Evolutionary conservation across 495 filamentous ascomycete species (phyloP).

Genomic region (Pseudomonodictys pantanalensis): DNA sequence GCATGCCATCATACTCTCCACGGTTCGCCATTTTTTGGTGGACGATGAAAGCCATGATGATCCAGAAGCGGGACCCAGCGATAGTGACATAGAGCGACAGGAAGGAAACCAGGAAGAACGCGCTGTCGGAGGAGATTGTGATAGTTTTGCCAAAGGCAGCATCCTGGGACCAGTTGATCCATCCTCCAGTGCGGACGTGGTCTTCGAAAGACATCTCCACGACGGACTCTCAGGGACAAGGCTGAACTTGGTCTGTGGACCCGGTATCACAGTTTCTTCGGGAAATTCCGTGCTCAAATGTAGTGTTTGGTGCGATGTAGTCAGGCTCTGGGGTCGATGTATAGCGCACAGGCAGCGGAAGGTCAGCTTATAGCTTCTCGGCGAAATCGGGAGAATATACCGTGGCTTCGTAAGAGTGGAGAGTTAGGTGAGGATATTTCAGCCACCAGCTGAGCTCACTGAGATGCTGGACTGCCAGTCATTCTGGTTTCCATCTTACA

Average conservation of each 20-base stretch:
- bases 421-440: neutral
- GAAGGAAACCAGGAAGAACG: neutral
- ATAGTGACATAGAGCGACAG: constrained; percentile 2
- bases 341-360: neutral
- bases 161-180: constrained; percentile 5
- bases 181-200: constrained; percentile 1
- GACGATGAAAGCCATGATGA: constrained; percentile 1
- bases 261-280: neutral
- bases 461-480: neutral
- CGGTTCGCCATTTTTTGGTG: constrained; percentile 4
- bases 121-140: neutral
- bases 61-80: constrained; percentile 3
- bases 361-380: neutral
- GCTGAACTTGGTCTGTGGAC: neutral
- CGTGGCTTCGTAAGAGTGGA: neutral
- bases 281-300: neutral
- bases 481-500: neutral
- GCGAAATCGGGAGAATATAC: neutral
- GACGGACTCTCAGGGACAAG: neutral
- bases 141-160: constrained; percentile 3
- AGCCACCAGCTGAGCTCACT: neutral
- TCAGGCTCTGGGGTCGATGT: neutral
- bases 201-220: neutral
- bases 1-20: constrained; percentile 6
- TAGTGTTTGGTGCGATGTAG: neutral